Conservation (phyloP, 345 rosid genomes). For the Balakata baccata region DNA sequence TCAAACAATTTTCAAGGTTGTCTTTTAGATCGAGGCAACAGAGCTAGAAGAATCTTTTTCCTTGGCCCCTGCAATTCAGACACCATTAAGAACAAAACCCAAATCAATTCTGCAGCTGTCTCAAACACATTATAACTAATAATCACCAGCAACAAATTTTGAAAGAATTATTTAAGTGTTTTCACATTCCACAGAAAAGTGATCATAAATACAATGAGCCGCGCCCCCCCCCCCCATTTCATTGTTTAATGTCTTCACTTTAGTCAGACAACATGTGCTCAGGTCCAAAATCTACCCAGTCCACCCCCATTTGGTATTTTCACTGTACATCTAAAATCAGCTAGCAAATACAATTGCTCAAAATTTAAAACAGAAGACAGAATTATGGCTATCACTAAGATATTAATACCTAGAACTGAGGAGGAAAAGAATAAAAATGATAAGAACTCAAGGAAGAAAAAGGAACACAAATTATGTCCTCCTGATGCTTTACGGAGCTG, state of each 20-base stretch:
- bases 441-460: too few relatives aligned
- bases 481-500: too few relatives aligned
- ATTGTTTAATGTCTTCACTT: neutral
- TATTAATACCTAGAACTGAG: too few relatives aligned
- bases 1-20: slow-evolving; percentile 23
- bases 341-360: neutral
- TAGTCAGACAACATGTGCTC: neutral
- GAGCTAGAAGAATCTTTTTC: slow-evolving; percentile 84
- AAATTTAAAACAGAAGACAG: neutral
- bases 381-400: neutral
- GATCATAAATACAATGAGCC: neutral
- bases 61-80: slow-evolving; percentile 76
- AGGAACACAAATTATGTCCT: neutral
- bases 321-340: neutral
- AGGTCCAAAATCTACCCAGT: neutral
- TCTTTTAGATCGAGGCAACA: slow-evolving; percentile 51
- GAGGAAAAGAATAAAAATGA: too few relatives aligned
- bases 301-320: neutral
- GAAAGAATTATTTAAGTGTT: neutral
- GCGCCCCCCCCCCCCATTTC: neutral
- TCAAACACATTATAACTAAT: neutral
- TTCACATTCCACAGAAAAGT: neutral
- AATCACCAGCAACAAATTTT: neutral
- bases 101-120: neutral
- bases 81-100: neutral